Percentiles rank a stretch among this genome's conserved stretches.
Conservation (phyloP, 441 rosid genomes). For the Populus tomentosa region DNA sequence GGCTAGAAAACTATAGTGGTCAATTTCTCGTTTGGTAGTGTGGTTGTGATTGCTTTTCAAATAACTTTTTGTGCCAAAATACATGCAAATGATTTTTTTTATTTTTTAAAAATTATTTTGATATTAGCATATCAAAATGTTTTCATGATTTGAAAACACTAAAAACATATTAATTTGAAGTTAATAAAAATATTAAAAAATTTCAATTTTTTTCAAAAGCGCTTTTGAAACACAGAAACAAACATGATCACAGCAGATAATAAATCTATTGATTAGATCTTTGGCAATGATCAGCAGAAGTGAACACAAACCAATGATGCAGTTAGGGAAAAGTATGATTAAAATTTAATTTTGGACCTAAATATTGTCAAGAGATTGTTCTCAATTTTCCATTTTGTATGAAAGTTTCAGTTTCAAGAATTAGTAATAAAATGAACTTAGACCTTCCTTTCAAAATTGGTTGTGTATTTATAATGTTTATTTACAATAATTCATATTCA, state of each 20-base stretch:
- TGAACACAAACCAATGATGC: not conserved
- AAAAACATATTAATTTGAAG: no score
- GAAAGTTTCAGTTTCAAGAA: not conserved
- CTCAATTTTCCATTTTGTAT: not conserved
- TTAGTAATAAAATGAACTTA: not conserved
- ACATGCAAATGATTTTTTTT: no score
- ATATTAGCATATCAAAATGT: no score
- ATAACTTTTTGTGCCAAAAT: not conserved
- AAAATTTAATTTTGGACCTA: not conserved
- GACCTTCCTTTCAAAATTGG: not conserved
- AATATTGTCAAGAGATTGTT: not conserved
- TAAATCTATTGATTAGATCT: not conserved
- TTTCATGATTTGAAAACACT: no score
- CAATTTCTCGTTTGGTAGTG: not conserved
- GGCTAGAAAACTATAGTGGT: not conserved
- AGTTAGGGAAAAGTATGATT: not conserved
- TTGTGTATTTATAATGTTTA: not conserved
- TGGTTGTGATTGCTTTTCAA: not conserved
- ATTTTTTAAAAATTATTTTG: no score
- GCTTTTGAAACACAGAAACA: no score
- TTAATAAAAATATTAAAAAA: no score
- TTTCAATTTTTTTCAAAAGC: no score
- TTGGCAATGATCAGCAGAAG: not conserved
- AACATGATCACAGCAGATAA: not conserved
- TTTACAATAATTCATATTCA: not conserved